Evolutionary conservation across 352 stramenopile genomes (phyloP), one percentile per base, ranked within the genome.

Genomic region (Globisporangium apiculatum): DNA sequence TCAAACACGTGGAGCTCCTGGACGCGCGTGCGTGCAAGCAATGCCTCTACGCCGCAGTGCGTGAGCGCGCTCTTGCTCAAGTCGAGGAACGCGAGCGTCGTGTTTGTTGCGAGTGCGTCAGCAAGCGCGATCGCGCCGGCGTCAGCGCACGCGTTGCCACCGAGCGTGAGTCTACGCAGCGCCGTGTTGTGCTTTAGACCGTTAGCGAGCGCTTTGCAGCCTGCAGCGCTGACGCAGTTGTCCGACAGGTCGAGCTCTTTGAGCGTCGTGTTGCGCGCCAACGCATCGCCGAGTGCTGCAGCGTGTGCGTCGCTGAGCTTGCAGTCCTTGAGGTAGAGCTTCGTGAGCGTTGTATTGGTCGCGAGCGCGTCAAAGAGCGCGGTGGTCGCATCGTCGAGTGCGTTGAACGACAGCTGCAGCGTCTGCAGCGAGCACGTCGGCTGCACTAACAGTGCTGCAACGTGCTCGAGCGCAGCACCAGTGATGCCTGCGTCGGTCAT

Each of bases 1-100:
- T 91, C 80, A 48, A 94, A 94, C 57, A 91, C 55, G 12, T 83
- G 76, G n/a, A 94, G 65, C 51, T 84, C 61, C 50, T 70, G 79
- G 12, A 94, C 45, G 7, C 63, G 60, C 36, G 71, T 61, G n/a
- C 69, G 58, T 24, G 69, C 63, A 3, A 91, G 60, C 37, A 91
- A 65, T 18, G 64, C 62, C 4, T 58, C 66, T 61, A 91, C 74
- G 24, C 79, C 71, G 15, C 50, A 52, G 38, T 72, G 65, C 0
- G 77, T 83, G 17, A 94, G 71, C 31, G 61, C 66, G 49, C 87
- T 91, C 55, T 89, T 86, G 58, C 78, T 81, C 60, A 91, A 60
- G 43, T 94, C 81, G 12, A 94, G 59, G 54, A 74, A 75, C 47
- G 57, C 61, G 7, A 94, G 61, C 43, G 75, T 64, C n/a, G 51